Evolutionary conservation across 2,329 filamentous ascomycete species (phyloP), one percentile per base, ranked within the genome.

Genomic region (Microcyclosporella mali): DNA sequence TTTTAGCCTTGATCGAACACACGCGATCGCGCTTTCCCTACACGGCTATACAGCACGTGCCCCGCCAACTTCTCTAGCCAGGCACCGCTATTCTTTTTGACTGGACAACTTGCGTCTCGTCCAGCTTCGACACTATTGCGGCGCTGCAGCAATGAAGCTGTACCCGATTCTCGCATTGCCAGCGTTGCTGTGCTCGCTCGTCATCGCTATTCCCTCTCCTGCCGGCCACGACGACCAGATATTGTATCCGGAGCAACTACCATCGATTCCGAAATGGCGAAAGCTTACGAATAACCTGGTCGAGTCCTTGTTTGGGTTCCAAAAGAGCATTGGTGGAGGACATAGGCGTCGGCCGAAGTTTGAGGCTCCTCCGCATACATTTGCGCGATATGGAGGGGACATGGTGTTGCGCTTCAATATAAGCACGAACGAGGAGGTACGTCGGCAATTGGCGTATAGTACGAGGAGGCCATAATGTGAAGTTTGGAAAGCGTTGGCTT

Each of bases 331-430:
- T 12, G n/a, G n/a, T 12, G 33, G 6, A 29, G 14, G 12, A 25
- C 33, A 28, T 10, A 30, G 11, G 18, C 38, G 11, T 33, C 21
- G 14, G 39, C 29, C 27, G 34, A 29, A 25, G 8, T 36, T 21
- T 42, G 21, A 41, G 16, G 32, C 53, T 35, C 53, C 53, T 4
- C 41, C 57, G 15, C 53, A 56, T 28, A 53, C 51, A 8, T 47
- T 55, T 16, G 55, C 60, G 11, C 41, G 70, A 46, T 95, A 95
- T 62, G 79, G 80, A 49, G 78, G 84, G 49, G 82, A 95, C 64
- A 74, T 95, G n/a, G 88, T 98, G 12, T 70, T 97, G 50, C 82
- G 92, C 30, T 95, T 97, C 73, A 87, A 84, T 58, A 70, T 95
- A 42, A 81, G 76, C 48, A 81, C 77, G 18, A 65, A 73, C 2